A percentile compares a stretch with the other conserved stretches of the same genome.
Conservation (phyloP, 2,329 filamentous ascomycete genomes). For the Conoideocrella luteorostrata region DNA sequence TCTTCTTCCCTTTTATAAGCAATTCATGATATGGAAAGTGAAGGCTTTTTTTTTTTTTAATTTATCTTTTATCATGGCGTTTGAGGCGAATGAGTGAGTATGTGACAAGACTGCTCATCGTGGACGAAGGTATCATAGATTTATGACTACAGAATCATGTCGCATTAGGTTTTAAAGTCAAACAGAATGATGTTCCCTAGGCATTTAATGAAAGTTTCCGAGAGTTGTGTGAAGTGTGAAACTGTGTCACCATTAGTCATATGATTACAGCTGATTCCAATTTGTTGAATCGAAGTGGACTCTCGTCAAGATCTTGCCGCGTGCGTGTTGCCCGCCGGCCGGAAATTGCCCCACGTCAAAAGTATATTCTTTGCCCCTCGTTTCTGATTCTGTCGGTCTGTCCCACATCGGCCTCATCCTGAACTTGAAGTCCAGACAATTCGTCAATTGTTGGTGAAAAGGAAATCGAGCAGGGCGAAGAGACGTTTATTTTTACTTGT, state of each 20-base stretch:
- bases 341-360: conserved; percentile 5
- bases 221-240: no score
- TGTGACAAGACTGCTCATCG: conserved; percentile 4
- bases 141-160: conserved; percentile 9
- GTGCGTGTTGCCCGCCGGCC: background rate
- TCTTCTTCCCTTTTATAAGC: background rate
- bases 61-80: conserved; percentile 2
- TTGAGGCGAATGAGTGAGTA: conserved; percentile 4
- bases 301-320: no score
- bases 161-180: conserved; percentile 2
- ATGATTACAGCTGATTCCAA: no score
- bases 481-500: no score
- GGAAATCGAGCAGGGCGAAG: background rate
- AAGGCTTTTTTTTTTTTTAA: background rate
- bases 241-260: no score
- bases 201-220: no score
- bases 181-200: background rate
- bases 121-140: conserved; percentile 7
- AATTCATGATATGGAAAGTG: no score
- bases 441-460: background rate
- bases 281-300: no score
- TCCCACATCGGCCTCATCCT: background rate
- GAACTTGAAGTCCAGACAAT: background rate
- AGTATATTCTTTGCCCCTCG: background rate
- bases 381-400: background rate